Evolutionary conservation across 176 grass and related monocot species (phyloP).

Genomic region (Ensete ventricosum): DNA sequence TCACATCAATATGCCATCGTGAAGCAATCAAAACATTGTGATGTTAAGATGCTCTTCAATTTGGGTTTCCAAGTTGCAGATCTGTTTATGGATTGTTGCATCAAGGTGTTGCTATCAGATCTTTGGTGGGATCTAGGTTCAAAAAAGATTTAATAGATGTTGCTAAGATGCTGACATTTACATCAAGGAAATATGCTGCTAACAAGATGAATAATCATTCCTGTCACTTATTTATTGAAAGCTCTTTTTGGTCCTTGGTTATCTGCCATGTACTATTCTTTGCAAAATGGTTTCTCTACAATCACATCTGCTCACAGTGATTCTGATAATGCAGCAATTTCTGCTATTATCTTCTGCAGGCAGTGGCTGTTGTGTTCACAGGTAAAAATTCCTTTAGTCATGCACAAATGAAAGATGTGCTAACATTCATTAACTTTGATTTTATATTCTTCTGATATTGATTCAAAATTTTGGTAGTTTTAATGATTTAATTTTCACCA

Average conservation of each 20-base stretch:
- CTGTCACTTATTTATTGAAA: neutral
- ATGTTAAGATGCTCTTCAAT: no score
- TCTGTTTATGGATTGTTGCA: no score
- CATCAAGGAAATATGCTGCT: neutral
- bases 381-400: slow-evolving; percentile 27
- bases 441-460: neutral
- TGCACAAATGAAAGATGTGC: neutral
- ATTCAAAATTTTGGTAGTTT: neutral
- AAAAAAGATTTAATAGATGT: no score
- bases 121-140: no score
- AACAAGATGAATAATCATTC: neutral
- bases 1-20: no score
- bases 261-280: neutral
- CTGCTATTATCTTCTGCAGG: slow-evolving; percentile 40
- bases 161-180: no score
- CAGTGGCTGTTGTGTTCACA: slow-evolving; percentile 32
- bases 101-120: neutral
- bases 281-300: neutral
- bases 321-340: slow-evolving; percentile 46
- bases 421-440: neutral
- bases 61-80: no score
- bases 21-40: no score
- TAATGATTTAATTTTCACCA: neutral
- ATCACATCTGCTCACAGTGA: slow-evolving; percentile 14
- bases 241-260: neutral